These are phyloP conservation scores for Boletus edulis DNA, from an alignment of 768 basidiomycete species.

Conservation along the genomic window DNA sequence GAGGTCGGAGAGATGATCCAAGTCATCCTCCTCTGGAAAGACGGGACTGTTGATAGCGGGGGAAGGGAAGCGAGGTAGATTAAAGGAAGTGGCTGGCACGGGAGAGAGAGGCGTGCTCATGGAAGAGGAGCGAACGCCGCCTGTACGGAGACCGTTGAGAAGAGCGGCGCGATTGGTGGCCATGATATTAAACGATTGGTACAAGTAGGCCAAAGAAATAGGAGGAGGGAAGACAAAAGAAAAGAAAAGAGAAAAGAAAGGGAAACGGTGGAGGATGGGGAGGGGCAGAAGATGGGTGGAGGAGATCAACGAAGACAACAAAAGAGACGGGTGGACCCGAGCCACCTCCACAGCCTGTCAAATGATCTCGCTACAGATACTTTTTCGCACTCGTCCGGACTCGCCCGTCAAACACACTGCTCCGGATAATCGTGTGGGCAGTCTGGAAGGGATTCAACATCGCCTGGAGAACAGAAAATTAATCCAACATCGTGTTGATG, in stretches of 20 bases:
- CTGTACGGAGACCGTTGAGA: conserved; percentile 85
- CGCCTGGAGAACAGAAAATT: conserved; percentile 46
- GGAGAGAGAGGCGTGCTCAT: conserved; percentile 62
- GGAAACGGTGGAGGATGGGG: background rate
- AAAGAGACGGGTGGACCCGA: conserved; percentile 15
- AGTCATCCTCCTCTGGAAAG: conserved; percentile 52
- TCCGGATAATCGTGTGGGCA: conserved; percentile 80
- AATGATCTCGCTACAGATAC: conserved; percentile 46
- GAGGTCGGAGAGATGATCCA: conserved; percentile 60
- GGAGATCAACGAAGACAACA: conserved; percentile 18
- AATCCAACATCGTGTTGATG: background rate
- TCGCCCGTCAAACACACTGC: conserved; percentile 75
- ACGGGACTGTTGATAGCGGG: conserved; percentile 40
- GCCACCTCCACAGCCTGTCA: conserved; percentile 11
- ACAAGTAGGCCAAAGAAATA: conserved; percentile 19
- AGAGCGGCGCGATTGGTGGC: conserved; percentile 72
- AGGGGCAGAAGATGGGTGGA: background rate
- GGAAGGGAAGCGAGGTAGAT: conserved; percentile 53
- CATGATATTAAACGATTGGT: conserved; percentile 36
- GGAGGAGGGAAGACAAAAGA: conserved; percentile 6
- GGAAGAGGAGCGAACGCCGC: conserved; percentile 81
- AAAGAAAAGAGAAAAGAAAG: conserved; percentile 19
- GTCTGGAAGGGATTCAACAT: conserved; percentile 96
- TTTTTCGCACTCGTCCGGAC: conserved; percentile 87
- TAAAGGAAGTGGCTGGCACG: conserved; percentile 60